Evolutionary conservation across 1,284 basidiomycete genomes (phyloP), one percentile per base, ranked within the genome.

Genomic region (Ceratorhiza oryzae-sativae): DNA sequence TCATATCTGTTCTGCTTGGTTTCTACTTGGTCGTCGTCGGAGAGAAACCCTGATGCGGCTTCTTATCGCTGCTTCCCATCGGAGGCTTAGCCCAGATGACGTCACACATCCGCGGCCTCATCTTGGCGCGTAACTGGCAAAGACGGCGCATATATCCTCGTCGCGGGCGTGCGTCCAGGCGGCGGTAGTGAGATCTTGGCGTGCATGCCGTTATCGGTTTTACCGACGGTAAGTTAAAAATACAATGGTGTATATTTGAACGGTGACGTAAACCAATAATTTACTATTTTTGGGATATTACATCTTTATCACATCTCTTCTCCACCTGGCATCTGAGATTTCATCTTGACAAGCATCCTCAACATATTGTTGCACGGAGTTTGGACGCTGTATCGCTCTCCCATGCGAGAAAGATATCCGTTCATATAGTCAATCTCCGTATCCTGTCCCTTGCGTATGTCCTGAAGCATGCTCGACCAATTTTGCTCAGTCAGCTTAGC

Each of bases 391-490:
- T 91, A 86, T 49, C 83, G 81, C 56, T 81, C 76, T 8, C 92
- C 96, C 5, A 96, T 81, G 10, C 82, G 81, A 27, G 88, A 78
- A 58, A 99, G 80, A 79, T 96, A 94, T 6, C 97, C 96, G 76
- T 95, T 97, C 78, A 98, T 86, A 77, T 85, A 95, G 27, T 92
- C 87, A 45, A 96, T 86, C 81, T 96, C 94, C 0, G 93, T 94
- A 27, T 78, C 72, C 18, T 78, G 82, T 41, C 88, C 88, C 58
- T 80, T 80, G 73, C 84, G 83, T 42, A 94, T 80, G 76, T 95
- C 93, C 18, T 82, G 78, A 18, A 93, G 82, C 88, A 93, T 95
- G n/a, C 89, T 91, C 9, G 91, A 93, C 53, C 87, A 85, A 77
- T 94, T 93, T 13, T 81, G 80, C 53, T 80, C 81, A 3, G 92